Evolutionary conservation across 176 grass and related monocot species (phyloP).

Genomic region (Triticum timopheevii): DNA sequence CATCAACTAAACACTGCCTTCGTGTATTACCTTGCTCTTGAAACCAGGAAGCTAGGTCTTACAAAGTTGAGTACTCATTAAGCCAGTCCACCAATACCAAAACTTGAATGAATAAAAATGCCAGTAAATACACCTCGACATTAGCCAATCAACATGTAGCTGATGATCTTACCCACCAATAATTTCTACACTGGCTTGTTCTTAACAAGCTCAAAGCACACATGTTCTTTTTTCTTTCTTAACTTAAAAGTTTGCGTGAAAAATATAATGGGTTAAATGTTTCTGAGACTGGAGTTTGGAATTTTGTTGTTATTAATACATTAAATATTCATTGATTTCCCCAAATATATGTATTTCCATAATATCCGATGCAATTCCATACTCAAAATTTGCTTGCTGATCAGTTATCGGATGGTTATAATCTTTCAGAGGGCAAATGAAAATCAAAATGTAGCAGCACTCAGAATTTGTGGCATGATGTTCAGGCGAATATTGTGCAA

Average conservation of each 20-base stretch:
- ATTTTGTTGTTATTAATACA: neutral
- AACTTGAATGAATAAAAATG: neutral
- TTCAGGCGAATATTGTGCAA: neutral
- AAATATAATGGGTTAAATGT: neutral
- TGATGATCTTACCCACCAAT: neutral
- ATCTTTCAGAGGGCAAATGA: neutral
- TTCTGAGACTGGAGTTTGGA: neutral
- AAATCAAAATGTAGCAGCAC: constrained; percentile 26
- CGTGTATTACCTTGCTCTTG: neutral
- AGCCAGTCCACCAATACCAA: constrained; percentile 6
- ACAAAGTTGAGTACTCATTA: constrained; percentile 8
- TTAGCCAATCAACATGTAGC: neutral
- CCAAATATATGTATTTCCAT: neutral
- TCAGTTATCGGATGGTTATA: constrained; percentile 4
- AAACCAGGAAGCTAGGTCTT: neutral
- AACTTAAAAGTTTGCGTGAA: neutral
- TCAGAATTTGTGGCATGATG: neutral
- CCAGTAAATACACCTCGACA: neutral
- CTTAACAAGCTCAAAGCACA: constrained; percentile 6
- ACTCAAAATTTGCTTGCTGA: neutral
- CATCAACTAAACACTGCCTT: neutral
- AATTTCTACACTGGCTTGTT: neutral
- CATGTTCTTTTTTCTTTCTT: neutral
- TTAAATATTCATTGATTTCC: neutral
- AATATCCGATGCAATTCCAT: neutral